Evolutionary conservation across 768 basidiomycete species (phyloP).

Genomic region (Cystobasidium onofrii): DNA sequence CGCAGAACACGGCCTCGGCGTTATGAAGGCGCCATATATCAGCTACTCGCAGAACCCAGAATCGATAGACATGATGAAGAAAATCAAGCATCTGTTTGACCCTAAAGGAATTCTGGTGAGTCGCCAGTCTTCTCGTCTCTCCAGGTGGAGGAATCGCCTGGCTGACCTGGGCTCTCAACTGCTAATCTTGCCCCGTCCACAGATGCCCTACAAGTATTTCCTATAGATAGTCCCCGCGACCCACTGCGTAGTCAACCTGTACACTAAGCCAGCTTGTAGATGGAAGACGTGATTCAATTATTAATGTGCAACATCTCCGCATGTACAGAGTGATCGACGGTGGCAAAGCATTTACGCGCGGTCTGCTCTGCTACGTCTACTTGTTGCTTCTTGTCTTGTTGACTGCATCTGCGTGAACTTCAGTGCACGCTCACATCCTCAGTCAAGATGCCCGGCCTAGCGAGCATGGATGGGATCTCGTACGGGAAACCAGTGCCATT

Average conservation of each 20-base stretch:
- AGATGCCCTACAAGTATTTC: slow-evolving; percentile 32
- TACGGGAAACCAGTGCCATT: slow-evolving; percentile 17
- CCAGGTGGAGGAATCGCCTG: not conserved
- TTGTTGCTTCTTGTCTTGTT: too few relatives aligned
- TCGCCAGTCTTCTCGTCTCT: not conserved
- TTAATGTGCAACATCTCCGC: too few relatives aligned
- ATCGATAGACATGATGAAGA: slow-evolving; percentile 81
- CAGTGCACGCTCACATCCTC: too few relatives aligned
- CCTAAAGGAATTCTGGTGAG: slow-evolving; percentile 66
- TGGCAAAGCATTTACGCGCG: too few relatives aligned
- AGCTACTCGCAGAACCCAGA: slow-evolving; percentile 72
- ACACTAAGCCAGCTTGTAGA: too few relatives aligned
- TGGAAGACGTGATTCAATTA: too few relatives aligned
- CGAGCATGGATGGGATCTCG: slow-evolving; percentile 3
- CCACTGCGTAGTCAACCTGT: not conserved
- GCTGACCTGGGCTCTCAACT: too few relatives aligned
- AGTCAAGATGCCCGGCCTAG: not conserved
- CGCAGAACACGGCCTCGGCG: slow-evolving; percentile 94
- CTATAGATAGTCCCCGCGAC: not conserved
- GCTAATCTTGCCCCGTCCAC: not conserved
- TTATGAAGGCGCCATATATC: slow-evolving; percentile 84
- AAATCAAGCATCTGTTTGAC: slow-evolving; percentile 80
- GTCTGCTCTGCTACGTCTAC: too few relatives aligned
- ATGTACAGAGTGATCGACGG: too few relatives aligned
- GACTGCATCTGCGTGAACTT: too few relatives aligned